These are phyloP conservation scores for Malassezia sp. DNA, from an alignment of 1,284 basidiomycete species.

Conservation along the genomic window DNA sequence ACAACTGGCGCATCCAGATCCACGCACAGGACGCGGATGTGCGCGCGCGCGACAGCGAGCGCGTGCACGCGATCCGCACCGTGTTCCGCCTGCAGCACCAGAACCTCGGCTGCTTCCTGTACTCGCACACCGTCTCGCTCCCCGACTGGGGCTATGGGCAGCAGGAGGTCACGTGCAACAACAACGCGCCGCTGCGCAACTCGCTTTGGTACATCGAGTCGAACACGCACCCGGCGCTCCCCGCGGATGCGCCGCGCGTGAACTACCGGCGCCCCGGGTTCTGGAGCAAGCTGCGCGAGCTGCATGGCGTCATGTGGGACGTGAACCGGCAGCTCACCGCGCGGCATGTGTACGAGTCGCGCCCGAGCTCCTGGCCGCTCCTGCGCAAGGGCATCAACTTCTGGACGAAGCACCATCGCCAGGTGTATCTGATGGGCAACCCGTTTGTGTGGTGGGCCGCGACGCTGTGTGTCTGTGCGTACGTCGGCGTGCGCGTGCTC, in stretches of 20 bases:
- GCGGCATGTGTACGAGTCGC: constrained; percentile 83
- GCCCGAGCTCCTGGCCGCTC: constrained; percentile 77
- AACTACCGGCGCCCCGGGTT: constrained; percentile 81
- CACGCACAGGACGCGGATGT: constrained; percentile 52
- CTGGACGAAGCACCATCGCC: constrained; percentile 91
- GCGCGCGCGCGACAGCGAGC: constrained; percentile 51
- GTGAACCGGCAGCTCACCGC: constrained; percentile 92
- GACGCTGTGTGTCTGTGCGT: constrained; percentile 60
- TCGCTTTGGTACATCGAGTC: constrained; percentile 94
- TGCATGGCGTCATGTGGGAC: constrained; percentile 95
- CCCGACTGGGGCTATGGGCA: constrained; percentile 97
- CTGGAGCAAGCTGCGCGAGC: constrained; percentile 75
- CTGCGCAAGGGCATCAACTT: constrained; percentile 83
- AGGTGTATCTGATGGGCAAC: constrained; percentile 91
- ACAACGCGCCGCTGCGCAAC: constrained; percentile 79
- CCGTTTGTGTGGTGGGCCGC: constrained; percentile 83
- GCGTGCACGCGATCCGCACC: constrained; percentile 65
- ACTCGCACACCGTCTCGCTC: constrained; percentile 92
- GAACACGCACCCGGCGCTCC: constrained; percentile 55
- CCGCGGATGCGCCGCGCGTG: constrained; percentile 15
- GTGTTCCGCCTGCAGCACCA: constrained; percentile 74
- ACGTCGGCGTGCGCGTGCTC: constrained; percentile 60
- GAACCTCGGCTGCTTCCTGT: constrained; percentile 85
- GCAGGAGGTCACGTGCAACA: constrained; percentile 93
- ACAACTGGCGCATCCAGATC: constrained; percentile 90